Conservation (phyloP, 768 basidiomycete genomes). For the Mycena chlorophos region DNA sequence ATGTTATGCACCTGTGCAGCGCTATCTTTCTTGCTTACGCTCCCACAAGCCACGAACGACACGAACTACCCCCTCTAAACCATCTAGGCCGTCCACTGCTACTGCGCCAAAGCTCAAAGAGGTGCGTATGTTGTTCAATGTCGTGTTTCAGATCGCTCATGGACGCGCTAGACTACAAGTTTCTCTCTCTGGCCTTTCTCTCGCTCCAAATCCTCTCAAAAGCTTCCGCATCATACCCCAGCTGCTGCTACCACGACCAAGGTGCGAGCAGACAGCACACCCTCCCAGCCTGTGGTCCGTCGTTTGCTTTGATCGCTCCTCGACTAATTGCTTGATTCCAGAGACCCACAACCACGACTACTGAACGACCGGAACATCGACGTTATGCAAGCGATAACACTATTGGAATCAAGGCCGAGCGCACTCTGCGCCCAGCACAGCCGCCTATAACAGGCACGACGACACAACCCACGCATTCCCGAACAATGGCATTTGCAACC, state of each 20-base stretch:
- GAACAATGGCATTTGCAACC: slow-evolving; percentile 10
- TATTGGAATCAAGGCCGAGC: background rate
- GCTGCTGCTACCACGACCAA: background rate
- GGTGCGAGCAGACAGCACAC: slow-evolving; percentile 17
- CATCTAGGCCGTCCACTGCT: background rate
- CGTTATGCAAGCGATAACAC: slow-evolving; percentile 19
- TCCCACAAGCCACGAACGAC: background rate
- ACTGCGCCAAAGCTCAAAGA: slow-evolving; percentile 12
- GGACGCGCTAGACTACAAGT: slow-evolving; percentile 9
- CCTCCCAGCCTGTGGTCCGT: slow-evolving; percentile 10
- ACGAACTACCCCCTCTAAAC: background rate
- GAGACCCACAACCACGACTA: background rate
- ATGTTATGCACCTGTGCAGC: background rate
- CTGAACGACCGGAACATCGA: slow-evolving; percentile 12
- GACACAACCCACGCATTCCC: slow-evolving; percentile 5
- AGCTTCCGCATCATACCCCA: slow-evolving; percentile 2
- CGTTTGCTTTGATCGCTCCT: background rate
- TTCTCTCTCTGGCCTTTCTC: slow-evolving; percentile 24
- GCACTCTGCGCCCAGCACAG: background rate
- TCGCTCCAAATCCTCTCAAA: slow-evolving; percentile 17
- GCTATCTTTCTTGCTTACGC: background rate
- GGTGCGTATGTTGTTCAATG: background rate
- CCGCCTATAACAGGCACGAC: background rate
- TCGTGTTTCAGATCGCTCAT: background rate
- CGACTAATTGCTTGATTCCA: background rate